Evolutionary conservation across 106 monocot species (phyloP).

Genomic region (Chionographis japonica): DNA sequence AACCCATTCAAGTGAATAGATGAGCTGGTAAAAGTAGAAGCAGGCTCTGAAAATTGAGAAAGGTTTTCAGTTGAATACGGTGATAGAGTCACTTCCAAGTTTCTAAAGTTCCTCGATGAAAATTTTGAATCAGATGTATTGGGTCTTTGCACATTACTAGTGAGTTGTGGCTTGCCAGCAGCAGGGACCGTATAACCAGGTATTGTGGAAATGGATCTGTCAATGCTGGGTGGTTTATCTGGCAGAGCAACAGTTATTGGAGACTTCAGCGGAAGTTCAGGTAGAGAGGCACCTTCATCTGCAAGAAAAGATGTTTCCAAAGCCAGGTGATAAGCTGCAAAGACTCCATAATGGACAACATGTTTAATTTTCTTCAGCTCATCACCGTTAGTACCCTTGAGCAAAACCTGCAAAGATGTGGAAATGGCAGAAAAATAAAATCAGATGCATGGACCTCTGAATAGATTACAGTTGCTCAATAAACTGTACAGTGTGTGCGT

Average conservation of each 20-base stretch:
- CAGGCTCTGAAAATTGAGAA: slow-evolving; percentile 1
- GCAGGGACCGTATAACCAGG: slow-evolving; percentile 32
- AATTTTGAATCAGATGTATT: slow-evolving; percentile 9
- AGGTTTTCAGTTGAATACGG: slow-evolving; percentile 4
- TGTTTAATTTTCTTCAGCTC: slow-evolving; percentile 91
- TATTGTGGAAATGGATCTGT: slow-evolving; percentile 63
- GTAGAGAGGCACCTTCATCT: slow-evolving; percentile 91
- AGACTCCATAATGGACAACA: slow-evolving; percentile 84
- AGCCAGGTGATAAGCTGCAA: slow-evolving; percentile 92
- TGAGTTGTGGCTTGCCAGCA: slow-evolving; percentile 7
- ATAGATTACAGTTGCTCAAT: not conserved
- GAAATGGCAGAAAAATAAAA: not conserved
- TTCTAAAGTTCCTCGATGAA: not conserved
- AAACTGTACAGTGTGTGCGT: no score
- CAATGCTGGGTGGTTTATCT: slow-evolving; percentile 47
- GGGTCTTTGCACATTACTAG: slow-evolving; percentile 12
- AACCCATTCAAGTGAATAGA: slow-evolving; percentile 10
- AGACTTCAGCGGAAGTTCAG: slow-evolving; percentile 72
- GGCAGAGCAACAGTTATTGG: slow-evolving; percentile 66
- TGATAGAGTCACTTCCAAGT: slow-evolving; percentile 1
- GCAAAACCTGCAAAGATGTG: slow-evolving; percentile 66
- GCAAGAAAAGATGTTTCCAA: slow-evolving; percentile 94
- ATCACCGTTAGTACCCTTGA: slow-evolving; percentile 69
- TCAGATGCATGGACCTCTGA: not conserved
- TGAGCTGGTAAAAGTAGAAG: not conserved